These are phyloP conservation scores for Selaginella tamariscina DNA, from an alignment of 75 land plant genomes.

Conservation along the genomic window DNA sequence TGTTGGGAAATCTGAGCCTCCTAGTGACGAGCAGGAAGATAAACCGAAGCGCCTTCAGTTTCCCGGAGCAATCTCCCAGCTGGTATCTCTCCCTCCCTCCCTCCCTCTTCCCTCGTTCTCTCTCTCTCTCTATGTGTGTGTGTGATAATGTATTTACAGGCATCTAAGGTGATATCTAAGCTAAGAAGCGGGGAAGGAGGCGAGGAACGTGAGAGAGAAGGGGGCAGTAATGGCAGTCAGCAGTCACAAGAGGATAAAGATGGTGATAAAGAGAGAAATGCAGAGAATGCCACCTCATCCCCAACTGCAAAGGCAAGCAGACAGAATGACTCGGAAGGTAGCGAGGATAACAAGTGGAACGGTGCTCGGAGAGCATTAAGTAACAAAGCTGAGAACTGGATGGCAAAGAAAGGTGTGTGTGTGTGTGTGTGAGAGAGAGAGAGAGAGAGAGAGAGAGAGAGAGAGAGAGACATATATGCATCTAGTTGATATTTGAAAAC, in stretches of 20 bases:
- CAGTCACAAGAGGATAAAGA: slow-evolving; percentile 43
- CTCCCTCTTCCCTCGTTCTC: not conserved
- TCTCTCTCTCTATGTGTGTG: not conserved
- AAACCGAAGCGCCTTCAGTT: not conserved
- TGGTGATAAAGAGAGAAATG: slow-evolving; percentile 35
- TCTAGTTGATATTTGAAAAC: too few species aligned
- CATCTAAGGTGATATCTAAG: slow-evolving; percentile 62
- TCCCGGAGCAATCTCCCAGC: slow-evolving; percentile 32
- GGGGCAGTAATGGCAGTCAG: slow-evolving; percentile 49
- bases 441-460: too few species aligned
- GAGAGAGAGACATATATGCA: too few species aligned
- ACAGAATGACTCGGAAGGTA: slow-evolving; percentile 33
- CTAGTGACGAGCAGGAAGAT: not conserved
- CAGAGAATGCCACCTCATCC: slow-evolving; percentile 49
- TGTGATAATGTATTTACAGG: too few species aligned
- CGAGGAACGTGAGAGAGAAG: slow-evolving; percentile 30
- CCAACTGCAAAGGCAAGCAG: slow-evolving; percentile 28
- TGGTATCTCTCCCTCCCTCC: slow-evolving; percentile 29
- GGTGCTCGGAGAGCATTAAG: slow-evolving; percentile 38
- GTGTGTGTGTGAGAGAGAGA: too few species aligned
- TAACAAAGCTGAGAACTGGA: slow-evolving; percentile 69
- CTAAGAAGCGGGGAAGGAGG: slow-evolving; percentile 34
- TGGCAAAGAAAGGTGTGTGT: slow-evolving; percentile 56
- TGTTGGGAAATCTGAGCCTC: too few species aligned
- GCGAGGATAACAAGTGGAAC: slow-evolving; percentile 22